Conservation (phyloP, 2,329 filamentous ascomycete genomes). For the Boeremia lycopersici region DNA sequence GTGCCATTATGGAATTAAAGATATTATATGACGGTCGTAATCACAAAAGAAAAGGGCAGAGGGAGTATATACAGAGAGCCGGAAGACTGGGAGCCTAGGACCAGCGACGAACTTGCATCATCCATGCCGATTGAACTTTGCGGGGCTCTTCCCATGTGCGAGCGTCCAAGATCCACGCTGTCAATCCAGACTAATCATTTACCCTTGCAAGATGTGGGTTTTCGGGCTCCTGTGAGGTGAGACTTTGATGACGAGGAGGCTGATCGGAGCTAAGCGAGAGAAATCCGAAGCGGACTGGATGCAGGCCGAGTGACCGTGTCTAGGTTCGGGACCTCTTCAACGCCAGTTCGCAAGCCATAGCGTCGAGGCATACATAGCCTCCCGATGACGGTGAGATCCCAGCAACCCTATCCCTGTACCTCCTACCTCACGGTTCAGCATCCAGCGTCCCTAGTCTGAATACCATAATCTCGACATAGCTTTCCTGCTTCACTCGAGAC, state of each 20-base stretch:
- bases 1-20: slow-evolving; percentile 13
- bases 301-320: not conserved
- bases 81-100: slow-evolving; percentile 3
- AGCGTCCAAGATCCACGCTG: slow-evolving; percentile 6
- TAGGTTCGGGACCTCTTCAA: not conserved
- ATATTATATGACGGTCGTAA: not conserved
- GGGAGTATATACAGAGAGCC: slow-evolving; percentile 7
- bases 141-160: slow-evolving; percentile 11
- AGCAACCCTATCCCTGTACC: not conserved
- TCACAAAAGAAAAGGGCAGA: not conserved
- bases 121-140: slow-evolving; percentile 11
- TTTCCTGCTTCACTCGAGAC: not conserved
- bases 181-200: not conserved
- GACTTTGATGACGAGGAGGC: slow-evolving; percentile 7
- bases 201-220: slow-evolving; percentile 6
- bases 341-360: not conserved
- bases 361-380: slow-evolving; percentile 8
- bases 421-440: slow-evolving; percentile 9
- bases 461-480: not conserved
- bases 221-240: not conserved
- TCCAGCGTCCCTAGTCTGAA: not conserved
- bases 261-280: slow-evolving; percentile 7
- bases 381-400: slow-evolving; percentile 2
- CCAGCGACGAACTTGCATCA: slow-evolving; percentile 12
- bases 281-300: not conserved